Percentiles rank a stretch among this genome's conserved stretches.
These are phyloP conservation scores for Aspergillus felis DNA, from an alignment of 2,329 filamentous ascomycete genomes.

Conservation along the genomic window DNA sequence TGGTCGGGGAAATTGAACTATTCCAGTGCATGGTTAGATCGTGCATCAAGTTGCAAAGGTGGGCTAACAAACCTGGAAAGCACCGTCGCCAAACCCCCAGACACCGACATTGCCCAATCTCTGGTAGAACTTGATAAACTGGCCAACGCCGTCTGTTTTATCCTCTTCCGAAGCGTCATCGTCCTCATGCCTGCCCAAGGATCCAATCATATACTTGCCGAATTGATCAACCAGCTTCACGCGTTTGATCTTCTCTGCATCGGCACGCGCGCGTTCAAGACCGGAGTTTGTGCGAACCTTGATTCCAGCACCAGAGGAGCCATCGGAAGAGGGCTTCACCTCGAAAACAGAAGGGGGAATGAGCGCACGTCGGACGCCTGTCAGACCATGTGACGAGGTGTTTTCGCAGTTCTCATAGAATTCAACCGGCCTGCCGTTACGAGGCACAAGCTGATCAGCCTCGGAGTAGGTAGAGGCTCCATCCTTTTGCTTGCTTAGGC, in stretches of 20 bases:
- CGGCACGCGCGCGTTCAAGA: slow-evolving; percentile 33
- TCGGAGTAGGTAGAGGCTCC: slow-evolving; percentile 35
- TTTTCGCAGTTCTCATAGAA: slow-evolving; percentile 46
- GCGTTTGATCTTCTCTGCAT: slow-evolving; percentile 46
- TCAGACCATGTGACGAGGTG: slow-evolving; percentile 25
- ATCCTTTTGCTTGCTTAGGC: slow-evolving; percentile 29
- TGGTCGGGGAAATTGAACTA: slow-evolving; percentile 52
- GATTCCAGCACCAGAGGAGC: slow-evolving; percentile 23
- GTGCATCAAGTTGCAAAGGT: background rate
- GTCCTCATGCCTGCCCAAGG: slow-evolving; percentile 40
- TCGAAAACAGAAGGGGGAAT: slow-evolving; percentile 41
- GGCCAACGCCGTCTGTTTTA: slow-evolving; percentile 24
- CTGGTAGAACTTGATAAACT: slow-evolving; percentile 50
- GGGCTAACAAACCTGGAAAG: slow-evolving; percentile 37
- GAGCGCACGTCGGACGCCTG: slow-evolving; percentile 38
- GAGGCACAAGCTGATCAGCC: slow-evolving; percentile 43
- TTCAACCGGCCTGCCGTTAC: slow-evolving; percentile 40
- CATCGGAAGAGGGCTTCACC: slow-evolving; percentile 25
- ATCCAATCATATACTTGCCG: slow-evolving; percentile 51
- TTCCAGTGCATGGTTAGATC: background rate
- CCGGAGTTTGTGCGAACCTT: slow-evolving; percentile 31
- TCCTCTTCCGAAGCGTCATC: slow-evolving; percentile 30
- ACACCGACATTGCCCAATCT: slow-evolving; percentile 51
- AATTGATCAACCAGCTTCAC: slow-evolving; percentile 49
- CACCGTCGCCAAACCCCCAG: slow-evolving; percentile 49